phyloP scores from a whole-genome alignment of 768 basidiomycete species.

The Neoboletus subvelutipes region DNA sequence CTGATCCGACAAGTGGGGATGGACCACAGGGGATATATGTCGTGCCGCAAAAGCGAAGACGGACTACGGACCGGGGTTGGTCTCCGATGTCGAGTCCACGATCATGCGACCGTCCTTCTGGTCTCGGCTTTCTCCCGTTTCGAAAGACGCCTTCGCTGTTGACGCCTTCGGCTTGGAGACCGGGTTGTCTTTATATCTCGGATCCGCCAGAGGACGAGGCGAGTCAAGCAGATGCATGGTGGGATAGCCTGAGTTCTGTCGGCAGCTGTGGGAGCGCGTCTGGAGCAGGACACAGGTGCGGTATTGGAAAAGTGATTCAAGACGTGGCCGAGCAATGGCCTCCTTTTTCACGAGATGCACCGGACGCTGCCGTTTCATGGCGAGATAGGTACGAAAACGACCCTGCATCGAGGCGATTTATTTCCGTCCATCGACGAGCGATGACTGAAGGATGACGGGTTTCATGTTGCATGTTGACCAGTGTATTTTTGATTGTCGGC shows the following conservation, averaged over 20 bases:
- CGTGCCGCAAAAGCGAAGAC: constrained; percentile 20
- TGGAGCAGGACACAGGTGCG: not conserved
- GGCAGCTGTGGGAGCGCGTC: not conserved
- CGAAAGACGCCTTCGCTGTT: constrained; percentile 5
- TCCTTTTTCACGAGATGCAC: not conserved
- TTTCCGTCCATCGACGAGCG: constrained; percentile 7
- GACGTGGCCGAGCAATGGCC: not conserved
- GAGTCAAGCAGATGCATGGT: constrained; percentile 7
- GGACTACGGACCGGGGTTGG: not conserved
- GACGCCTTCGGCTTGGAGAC: constrained; percentile 13
- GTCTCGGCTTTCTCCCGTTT: constrained; percentile 9
- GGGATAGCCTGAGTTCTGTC: constrained; percentile 3
- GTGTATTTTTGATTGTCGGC: not conserved
- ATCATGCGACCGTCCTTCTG: not conserved
- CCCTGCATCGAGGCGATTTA: constrained; percentile 16
- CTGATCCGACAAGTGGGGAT: not conserved
- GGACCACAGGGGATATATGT: constrained; percentile 11
- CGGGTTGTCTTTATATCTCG: constrained; percentile 12
- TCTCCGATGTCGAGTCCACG: not conserved
- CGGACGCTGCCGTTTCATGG: constrained; percentile 12
- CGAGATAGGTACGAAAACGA: constrained; percentile 24
- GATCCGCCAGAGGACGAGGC: constrained; percentile 14
- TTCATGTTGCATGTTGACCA: not conserved
- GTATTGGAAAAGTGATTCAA: not conserved
- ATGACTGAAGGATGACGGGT: constrained; percentile 1